phyloP scores from a whole-genome alignment of 129 eudicot species.

The Dittrichia graveolens region DNA sequence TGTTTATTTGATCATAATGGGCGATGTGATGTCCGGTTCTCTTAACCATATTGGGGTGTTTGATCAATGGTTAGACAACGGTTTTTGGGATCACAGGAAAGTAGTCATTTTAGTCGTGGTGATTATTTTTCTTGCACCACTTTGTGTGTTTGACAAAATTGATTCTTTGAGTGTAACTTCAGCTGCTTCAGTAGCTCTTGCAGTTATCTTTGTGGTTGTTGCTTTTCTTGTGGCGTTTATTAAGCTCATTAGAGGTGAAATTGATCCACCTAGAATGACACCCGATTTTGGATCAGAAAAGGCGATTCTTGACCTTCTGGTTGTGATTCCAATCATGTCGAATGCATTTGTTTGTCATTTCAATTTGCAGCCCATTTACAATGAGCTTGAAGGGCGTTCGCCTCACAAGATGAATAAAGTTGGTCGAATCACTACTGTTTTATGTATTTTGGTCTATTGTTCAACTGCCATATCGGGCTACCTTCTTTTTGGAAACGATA shows the following conservation, averaged over 20 bases:
- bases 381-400: conserved; percentile 82
- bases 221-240: conserved; percentile 60
- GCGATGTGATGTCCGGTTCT: conserved; percentile 94
- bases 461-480: conserved; percentile 83
- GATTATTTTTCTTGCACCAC: conserved; percentile 69
- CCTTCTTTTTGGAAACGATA: conserved; percentile 71
- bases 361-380: conserved; percentile 87
- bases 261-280: conserved; percentile 64
- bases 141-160: conserved; percentile 74
- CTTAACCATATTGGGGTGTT: conserved; percentile 71
- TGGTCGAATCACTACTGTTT: conserved; percentile 63
- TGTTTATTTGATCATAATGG: conserved; percentile 84
- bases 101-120: conserved; percentile 57
- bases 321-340: conserved; percentile 85
- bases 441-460: conserved; percentile 70
- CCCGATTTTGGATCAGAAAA: conserved; percentile 73
- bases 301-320: conserved; percentile 69
- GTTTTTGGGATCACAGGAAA: conserved; percentile 89
- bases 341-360: conserved; percentile 88
- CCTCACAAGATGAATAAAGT: conserved; percentile 79
- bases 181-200: conserved; percentile 88
- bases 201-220: conserved; percentile 72
- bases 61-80: conserved; percentile 80
- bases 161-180: conserved; percentile 83
- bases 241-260: conserved; percentile 71